A percentile compares a stretch with the other conserved stretches of the same genome.
Conservation (phyloP, 2,329 filamentous ascomycete species). For the Ophiocordyceps camponoti-leonardi region DNA sequence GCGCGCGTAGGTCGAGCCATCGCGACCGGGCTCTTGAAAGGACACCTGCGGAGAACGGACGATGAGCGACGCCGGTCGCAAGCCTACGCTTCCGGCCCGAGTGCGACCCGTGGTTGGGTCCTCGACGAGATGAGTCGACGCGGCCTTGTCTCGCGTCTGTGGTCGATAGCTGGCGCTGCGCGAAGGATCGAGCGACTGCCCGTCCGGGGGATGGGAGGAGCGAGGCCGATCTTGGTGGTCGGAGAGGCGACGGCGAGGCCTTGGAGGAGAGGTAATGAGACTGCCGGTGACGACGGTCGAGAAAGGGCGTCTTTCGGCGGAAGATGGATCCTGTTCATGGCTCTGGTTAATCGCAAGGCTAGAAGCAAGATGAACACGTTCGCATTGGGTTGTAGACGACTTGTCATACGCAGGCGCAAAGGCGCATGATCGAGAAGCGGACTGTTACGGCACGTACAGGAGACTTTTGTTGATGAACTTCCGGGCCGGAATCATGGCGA, state of each 20-base stretch:
- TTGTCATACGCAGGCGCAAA: background rate
- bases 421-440: background rate
- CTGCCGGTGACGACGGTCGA: constrained; percentile 32
- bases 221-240: constrained; percentile 33
- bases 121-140: constrained; percentile 20
- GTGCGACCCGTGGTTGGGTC: constrained; percentile 13
- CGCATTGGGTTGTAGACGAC: background rate
- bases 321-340: constrained; percentile 26
- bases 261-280: constrained; percentile 31
- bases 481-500: constrained; percentile 15
- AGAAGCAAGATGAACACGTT: background rate
- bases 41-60: constrained; percentile 23
- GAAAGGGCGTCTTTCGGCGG: constrained; percentile 32
- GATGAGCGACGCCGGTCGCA: constrained; percentile 28
- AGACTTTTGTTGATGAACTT: constrained; percentile 19
- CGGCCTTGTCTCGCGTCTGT: constrained; percentile 23
- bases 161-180: constrained; percentile 28
- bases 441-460: constrained; percentile 24
- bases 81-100: constrained; percentile 13
- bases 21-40: constrained; percentile 24
- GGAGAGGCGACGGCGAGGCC: constrained; percentile 33
- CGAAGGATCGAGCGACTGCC: constrained; percentile 20
- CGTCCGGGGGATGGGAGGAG: constrained; percentile 23
- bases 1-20: constrained; percentile 12
- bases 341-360: background rate